phyloP scores from a whole-genome alignment of 2,329 filamentous ascomycete genomes.

The Sporothrix mexicana region DNA sequence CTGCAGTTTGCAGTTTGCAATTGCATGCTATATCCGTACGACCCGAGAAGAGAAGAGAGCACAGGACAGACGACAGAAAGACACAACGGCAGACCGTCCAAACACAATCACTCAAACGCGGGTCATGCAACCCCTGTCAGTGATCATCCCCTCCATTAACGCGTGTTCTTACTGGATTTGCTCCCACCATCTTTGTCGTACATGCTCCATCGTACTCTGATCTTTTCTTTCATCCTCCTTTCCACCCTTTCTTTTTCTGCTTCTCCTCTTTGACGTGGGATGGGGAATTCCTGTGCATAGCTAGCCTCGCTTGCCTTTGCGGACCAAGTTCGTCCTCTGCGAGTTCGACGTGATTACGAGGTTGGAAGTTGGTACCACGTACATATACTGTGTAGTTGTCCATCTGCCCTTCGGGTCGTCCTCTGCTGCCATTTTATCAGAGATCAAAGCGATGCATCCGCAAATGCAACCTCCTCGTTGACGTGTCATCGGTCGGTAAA shows the following conservation, averaged over 20 bases:
- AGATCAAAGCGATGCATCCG: conserved; percentile 1
- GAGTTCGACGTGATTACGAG: not conserved
- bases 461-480: conserved; percentile 10
- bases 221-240: not conserved
- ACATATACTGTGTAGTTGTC: too few species aligned
- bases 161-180: conserved; percentile 9
- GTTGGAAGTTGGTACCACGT: too few species aligned
- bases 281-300: not conserved
- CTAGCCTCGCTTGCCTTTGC: not conserved
- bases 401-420: too few species aligned
- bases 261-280: not conserved
- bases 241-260: not conserved
- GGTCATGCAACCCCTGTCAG: conserved; percentile 16
- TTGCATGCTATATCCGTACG: not conserved
- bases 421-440: too few species aligned
- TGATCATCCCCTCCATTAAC: conserved; percentile 28
- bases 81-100: not conserved
- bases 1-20: not conserved
- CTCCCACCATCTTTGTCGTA: not conserved
- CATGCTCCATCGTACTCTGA: not conserved
- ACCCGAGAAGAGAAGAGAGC: not conserved
- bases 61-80: not conserved
- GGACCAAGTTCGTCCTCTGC: conserved; percentile 10
- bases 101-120: not conserved
- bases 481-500: not conserved